Evolutionary conservation across 2,329 filamentous ascomycete species (phyloP).

Genomic region (Calonectria hawksworthii): DNA sequence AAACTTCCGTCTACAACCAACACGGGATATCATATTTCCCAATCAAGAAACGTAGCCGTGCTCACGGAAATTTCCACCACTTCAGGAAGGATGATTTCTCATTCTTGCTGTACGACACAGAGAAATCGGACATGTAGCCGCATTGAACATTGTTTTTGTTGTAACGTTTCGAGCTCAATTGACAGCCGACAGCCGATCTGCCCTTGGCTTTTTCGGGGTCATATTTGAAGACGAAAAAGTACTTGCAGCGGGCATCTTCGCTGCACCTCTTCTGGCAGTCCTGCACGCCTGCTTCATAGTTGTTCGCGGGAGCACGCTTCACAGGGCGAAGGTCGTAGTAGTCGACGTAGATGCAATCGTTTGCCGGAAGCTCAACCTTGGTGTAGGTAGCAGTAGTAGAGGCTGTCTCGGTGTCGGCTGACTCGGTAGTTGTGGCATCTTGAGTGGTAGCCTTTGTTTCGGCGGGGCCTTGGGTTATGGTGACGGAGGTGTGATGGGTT

Average conservation of each 20-base stretch:
- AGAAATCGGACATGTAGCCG: background rate
- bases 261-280: background rate
- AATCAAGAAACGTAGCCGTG: background rate
- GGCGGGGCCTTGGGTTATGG: background rate
- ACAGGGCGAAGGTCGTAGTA: background rate
- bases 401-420: background rate
- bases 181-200: background rate
- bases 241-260: background rate
- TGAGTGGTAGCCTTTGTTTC: background rate
- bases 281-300: background rate
- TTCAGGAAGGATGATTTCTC: background rate
- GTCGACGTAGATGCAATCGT: background rate
- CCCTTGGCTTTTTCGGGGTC: background rate
- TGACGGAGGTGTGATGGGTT: background rate
- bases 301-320: background rate
- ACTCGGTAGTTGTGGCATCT: background rate
- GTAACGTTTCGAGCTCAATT: background rate
- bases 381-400: background rate
- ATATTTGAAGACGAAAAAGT: background rate
- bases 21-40: background rate
- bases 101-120: background rate
- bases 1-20: background rate
- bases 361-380: background rate
- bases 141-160: background rate
- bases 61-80: too few relatives aligned